Percentiles rank a stretch among this genome's conserved stretches.
Conservation (phyloP, 2,329 filamentous ascomycete species). For the Chalara sp. region DNA sequence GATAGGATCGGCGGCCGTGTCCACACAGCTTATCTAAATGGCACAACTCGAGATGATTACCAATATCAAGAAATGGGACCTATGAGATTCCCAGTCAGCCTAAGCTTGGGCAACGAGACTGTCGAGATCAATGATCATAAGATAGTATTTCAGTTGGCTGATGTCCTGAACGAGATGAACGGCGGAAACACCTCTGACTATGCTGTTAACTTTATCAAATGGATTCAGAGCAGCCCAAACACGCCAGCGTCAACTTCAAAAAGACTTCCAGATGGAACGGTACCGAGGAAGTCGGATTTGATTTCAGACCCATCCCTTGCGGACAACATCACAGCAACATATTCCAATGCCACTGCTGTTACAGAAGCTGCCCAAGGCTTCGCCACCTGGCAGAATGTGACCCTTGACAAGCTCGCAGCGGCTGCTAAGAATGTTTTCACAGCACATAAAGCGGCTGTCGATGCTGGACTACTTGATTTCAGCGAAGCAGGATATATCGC, state of each 20-base stretch:
- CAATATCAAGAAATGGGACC: constrained; percentile 60
- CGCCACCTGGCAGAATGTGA: constrained; percentile 8
- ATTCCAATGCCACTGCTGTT: constrained; percentile 14
- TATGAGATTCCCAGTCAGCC: constrained; percentile 38
- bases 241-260: no score
- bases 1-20: constrained; percentile 57
- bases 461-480: constrained; percentile 66
- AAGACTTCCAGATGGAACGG: no score
- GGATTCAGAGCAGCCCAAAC: constrained; percentile 39
- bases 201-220: constrained; percentile 40
- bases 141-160: constrained; percentile 57
- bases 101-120: constrained; percentile 28
- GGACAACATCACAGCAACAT: constrained; percentile 2
- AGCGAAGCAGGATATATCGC: constrained; percentile 64
- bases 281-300: no score
- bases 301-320: background rate
- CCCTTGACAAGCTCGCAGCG: constrained; percentile 37
- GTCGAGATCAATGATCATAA: constrained; percentile 54
- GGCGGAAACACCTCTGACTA: constrained; percentile 9
- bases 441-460: constrained; percentile 38
- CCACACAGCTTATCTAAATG: constrained; percentile 55
- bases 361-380: constrained; percentile 5
- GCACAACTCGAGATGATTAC: constrained; percentile 49
- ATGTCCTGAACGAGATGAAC: constrained; percentile 54
- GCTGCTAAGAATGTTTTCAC: constrained; percentile 33